Evolutionary conservation across 2,329 filamentous ascomycete species (phyloP), one percentile per base, ranked within the genome.

Genomic region (Nemania serpens): DNA sequence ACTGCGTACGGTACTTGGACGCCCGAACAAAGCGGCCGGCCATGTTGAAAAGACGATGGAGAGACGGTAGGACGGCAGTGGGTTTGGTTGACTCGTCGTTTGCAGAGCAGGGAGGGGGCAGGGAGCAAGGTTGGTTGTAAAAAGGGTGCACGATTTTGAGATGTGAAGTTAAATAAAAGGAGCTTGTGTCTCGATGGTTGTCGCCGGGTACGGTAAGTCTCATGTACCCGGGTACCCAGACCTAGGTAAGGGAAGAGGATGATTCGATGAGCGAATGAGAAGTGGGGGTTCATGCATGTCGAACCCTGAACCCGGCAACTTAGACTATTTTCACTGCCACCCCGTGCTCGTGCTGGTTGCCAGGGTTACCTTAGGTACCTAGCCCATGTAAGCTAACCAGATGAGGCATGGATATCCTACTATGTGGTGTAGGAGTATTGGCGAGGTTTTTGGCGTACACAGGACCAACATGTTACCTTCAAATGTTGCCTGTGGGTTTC

Each of bases 11-110:
- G 78, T 87, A 88, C 74, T 88, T 88, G 75, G 86, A 88, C 77
- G 85, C 82, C 77, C 86, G 82, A 76, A 88, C 86, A 75, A 88
- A 88, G 74, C 86, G 84, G 75, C 84, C 83, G 74, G 84, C 78
- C 84, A 87, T 87, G 75, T 65, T 73, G 62, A 46, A 52, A 55
- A 46, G 9, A 58, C 49, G 47, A 49, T 34, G 15, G 17, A 10
- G 17, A 18, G 17, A 13, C 18, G 45, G 17, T 15, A 20, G n/a
- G 17, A 55, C 49, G 58, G 50, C 36, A 56, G 49, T 47, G 37
- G 34, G 10, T 13, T 36, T 51, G 15, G 7, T 56, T 39, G 45
- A 50, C 33, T 29, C 20, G 50, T 46, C 42, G 59, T 48, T 37
- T 29, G 54, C 39, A 17, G 37, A 43, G 22, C 5, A 15, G 17